Evolutionary conservation across 345 rosid genomes (phyloP), one percentile per base, ranked within the genome.

Genomic region (Cardamine occulta): DNA sequence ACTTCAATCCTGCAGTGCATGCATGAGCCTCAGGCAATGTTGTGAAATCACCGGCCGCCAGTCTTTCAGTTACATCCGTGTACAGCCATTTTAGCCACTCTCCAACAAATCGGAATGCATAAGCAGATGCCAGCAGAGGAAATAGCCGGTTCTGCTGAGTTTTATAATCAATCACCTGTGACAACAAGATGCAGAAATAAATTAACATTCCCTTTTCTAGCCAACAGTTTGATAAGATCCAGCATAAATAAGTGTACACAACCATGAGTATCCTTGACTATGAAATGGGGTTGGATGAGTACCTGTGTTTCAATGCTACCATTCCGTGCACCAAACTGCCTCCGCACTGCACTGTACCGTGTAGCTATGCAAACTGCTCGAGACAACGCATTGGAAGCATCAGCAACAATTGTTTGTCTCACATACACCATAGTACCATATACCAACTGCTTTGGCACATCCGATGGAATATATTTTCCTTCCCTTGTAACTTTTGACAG

Each of bases 61-160:
- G 76, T 77, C 91, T 88, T 82, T 83, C 84, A 39, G 91, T 91
- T 55, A 96, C 99, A 85, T 96, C 99, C 75, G 79, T 82, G 70
- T 93, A 91, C 37, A 96, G 89, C 97, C 93, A 91, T 47, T 89
- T 89, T 83, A 96, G 87, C 99, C 99, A 93, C 82, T 96, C 98
- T 54, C 99, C 94, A 53, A 91, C 98, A 75, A 96, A 89, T 82
- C 98, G 89, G 74, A 89, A 96, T 72, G 99, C 99, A 83, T 93
- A 96, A 34, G 99, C 99, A 70, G 98, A 93, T 79, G 99, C 99
- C 82, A 96, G 87, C 88, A 96, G 84, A 75, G 99, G 99, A 75
- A 96, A 96, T 48, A 96, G 94, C 81, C 99, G 82, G 80, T 77
- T 88, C 78, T 96, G 99, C 84, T 96, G 99, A 68, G 98, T 92